Evolutionary conservation across 176 grass and related monocot species (phyloP), one percentile per base, ranked within the genome.

Genomic region (barley (Hordeum vulgare)): DNA sequence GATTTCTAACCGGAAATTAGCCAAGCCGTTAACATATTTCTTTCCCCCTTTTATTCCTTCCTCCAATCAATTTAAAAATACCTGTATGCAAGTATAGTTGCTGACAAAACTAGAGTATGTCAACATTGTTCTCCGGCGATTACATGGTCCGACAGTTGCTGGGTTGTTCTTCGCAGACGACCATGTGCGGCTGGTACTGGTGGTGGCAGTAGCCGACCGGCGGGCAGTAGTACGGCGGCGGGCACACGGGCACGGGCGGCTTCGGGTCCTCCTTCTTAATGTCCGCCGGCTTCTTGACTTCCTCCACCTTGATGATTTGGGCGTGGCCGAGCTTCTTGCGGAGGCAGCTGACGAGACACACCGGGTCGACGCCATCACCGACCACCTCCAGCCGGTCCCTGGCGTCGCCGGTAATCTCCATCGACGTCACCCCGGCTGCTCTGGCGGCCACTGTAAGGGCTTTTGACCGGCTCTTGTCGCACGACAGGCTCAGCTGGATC

Each of bases 291-390:
- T 77, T 68, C 26, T 89, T 92, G 25, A 89, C 61, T 25, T 90
- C 91, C 80, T 90, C 92, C 76, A 97, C 83, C 78, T 83, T 81
- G 44, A 94, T 21, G 45, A 97, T 74, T 10, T 89, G 36, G 21
- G 92, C 84, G 45, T 42, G 13, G 0, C 74, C 67, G 10, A 94
- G 20, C 83, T 90, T 94, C 85, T 81, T 92, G 69, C 91, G 85
- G 41, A 94, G 65, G 20, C 56, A 58, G 21, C 18, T 33, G 23
- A 82, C 86, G 40, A 97, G 74, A 56, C 41, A 45, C 45, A 86
- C 80, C 0, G 85, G 3, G 83, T 97, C 94, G 39, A 97, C 56
- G 21, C 80, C 68, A 24, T 78, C 84, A 56, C 92, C 94, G n/a
- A 89, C 62, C 3, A 97, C 77, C 81, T 90, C 88, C 18, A 94